Conservation (phyloP, 208 protist genomes). For the Leishmania tropica region DNA sequence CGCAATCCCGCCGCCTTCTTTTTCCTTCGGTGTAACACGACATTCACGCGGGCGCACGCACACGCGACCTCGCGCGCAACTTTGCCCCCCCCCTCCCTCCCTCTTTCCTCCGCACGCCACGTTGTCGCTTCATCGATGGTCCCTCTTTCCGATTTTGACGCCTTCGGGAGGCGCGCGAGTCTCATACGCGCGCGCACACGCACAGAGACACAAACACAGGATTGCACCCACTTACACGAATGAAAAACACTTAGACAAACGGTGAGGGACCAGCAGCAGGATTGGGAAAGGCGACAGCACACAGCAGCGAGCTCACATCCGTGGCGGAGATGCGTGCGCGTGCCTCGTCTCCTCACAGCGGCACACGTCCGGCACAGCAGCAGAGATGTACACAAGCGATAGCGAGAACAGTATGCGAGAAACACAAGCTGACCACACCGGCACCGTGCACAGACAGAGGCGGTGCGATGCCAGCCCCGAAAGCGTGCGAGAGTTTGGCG, state of each 20-base stretch:
- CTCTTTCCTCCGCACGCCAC: neutral
- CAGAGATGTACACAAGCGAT: neutral
- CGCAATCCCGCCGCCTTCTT: neutral
- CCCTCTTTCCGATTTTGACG: no score
- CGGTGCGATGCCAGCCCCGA: neutral
- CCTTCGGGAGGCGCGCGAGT: neutral
- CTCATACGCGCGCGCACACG: neutral
- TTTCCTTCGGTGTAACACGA: neutral
- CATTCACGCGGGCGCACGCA: neutral
- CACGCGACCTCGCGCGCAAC: neutral
- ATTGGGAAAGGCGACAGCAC: neutral
- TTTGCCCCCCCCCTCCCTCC: no score
- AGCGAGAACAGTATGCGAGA: conserved; percentile 2
- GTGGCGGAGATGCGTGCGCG: neutral
- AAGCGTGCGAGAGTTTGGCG: neutral
- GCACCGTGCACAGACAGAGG: neutral
- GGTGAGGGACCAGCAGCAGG: neutral
- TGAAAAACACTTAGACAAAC: neutral
- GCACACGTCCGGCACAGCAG: neutral
- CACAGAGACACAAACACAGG: neutral
- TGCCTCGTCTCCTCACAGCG: neutral
- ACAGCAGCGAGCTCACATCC: neutral
- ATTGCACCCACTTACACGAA: neutral
- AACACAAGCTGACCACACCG: conserved; percentile 5
- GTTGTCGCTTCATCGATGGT: no score